A percentile compares a stretch with the other conserved stretches of the same genome.
Evolutionary conservation across 2,329 filamentous ascomycete species (phyloP).

Genomic region (Stromatinia cepivora): DNA sequence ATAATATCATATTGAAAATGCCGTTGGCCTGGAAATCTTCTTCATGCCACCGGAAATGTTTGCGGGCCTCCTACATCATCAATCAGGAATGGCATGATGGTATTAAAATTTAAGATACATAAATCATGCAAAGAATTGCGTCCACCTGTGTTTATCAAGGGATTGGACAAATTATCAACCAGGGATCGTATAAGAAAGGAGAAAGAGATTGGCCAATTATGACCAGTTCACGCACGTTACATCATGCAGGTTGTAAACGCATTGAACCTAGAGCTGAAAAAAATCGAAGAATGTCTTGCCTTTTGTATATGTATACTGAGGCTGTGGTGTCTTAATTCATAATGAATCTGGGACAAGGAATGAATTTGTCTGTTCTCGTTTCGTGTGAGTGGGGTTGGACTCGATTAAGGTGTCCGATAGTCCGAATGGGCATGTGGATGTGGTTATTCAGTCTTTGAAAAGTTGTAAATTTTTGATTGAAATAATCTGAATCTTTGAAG

Average conservation of each 20-base stretch:
- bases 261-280: background rate
- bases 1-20: background rate
- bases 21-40: background rate
- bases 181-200: constrained; percentile 10
- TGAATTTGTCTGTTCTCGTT: background rate
- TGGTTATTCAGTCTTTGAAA: too few relatives aligned
- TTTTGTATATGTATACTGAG: background rate
- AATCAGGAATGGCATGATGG: background rate
- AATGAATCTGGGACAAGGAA: background rate
- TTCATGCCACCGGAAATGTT: background rate
- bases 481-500: too few relatives aligned
- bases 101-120: constrained; percentile 6
- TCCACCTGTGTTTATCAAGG: background rate
- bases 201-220: background rate
- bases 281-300: background rate
- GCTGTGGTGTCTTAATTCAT: background rate
- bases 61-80: background rate
- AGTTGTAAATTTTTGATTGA: too few relatives aligned
- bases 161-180: background rate
- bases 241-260: constrained; percentile 13
- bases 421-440: too few relatives aligned
- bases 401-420: too few relatives aligned
- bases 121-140: constrained; percentile 6
- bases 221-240: background rate
- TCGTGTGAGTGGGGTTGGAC: too few relatives aligned